A percentile compares a stretch with the other conserved stretches of the same genome.
Conservation (phyloP, 2,329 filamentous ascomycete species). For the Ascochyta rabiei region DNA sequence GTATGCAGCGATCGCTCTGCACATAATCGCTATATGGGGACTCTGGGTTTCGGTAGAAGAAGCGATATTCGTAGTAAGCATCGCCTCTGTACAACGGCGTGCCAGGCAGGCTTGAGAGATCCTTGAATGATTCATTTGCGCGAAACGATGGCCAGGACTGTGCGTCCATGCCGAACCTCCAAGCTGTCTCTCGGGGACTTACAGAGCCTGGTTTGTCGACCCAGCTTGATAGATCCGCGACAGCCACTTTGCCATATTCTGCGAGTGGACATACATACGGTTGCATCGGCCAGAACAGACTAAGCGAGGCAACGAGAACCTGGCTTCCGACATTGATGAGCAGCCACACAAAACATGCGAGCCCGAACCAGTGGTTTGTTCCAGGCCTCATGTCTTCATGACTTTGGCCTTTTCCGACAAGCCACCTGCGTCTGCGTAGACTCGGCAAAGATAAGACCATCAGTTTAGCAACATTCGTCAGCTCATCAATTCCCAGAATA, state of each 20-base stretch:
- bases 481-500: constrained; percentile 38
- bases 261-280: constrained; percentile 32
- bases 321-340: constrained; percentile 42
- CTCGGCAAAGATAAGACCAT: constrained; percentile 38
- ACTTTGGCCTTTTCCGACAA: not conserved
- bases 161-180: constrained; percentile 35
- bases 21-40: constrained; percentile 35
- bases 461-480: constrained; percentile 41
- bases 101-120: constrained; percentile 26
- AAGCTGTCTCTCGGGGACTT: constrained; percentile 30
- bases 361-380: constrained; percentile 28
- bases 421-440: constrained; percentile 24
- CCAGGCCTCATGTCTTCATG: not conserved
- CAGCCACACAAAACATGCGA: constrained; percentile 39
- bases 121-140: constrained; percentile 6
- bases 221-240: constrained; percentile 37
- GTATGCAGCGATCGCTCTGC: constrained; percentile 19
- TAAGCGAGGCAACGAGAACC: constrained; percentile 39
- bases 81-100: constrained; percentile 33
- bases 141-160: constrained; percentile 19
- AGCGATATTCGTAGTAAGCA: constrained; percentile 34
- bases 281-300: constrained; percentile 43
- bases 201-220: constrained; percentile 17
- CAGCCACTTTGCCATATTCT: constrained; percentile 27
- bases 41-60: constrained; percentile 39